Conservation (phyloP, 179 eudicot genomes). For the Actinidia arguta region DNA sequence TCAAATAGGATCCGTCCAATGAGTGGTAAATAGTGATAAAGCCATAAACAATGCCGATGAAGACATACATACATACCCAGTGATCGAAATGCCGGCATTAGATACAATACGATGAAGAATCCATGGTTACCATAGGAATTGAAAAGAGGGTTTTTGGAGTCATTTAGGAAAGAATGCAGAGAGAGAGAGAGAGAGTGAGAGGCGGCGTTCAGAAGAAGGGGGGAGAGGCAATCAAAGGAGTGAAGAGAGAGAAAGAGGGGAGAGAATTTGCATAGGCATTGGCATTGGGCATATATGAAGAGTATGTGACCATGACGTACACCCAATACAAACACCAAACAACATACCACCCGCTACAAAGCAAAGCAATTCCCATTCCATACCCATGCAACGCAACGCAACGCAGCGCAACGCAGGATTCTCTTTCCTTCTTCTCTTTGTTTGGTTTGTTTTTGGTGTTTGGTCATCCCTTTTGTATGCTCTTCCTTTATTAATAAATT, state of each 20-base stretch:
- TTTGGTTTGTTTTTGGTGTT: slow-evolving; percentile 30
- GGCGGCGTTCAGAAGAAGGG: neutral
- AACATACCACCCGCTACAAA: slow-evolving; percentile 21
- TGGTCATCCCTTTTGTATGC: slow-evolving; percentile 12
- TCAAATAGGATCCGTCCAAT: neutral
- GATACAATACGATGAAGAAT: slow-evolving; percentile 8
- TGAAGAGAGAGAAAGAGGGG: neutral
- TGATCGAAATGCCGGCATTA: slow-evolving; percentile 14
- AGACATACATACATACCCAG: slow-evolving; percentile 23
- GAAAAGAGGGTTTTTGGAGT: neutral
- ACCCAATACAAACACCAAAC: slow-evolving; percentile 18
- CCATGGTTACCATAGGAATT: slow-evolving; percentile 15
- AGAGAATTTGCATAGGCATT: neutral
- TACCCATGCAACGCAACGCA: slow-evolving; percentile 26
- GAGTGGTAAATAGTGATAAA: neutral
- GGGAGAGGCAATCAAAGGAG: neutral
- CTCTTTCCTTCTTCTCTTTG: neutral
- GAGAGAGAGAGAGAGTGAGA: slow-evolving; percentile 18
- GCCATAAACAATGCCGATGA: neutral
- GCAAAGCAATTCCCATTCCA: slow-evolving; percentile 18
- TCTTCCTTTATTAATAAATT: neutral
- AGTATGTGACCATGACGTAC: slow-evolving; percentile 10
- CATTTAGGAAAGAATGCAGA: slow-evolving; percentile 3
- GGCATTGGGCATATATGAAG: neutral
- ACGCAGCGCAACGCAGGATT: slow-evolving; percentile 27